phyloP scores from a whole-genome alignment of 2,329 filamentous ascomycete species.

The Clonostachys chloroleuca region DNA sequence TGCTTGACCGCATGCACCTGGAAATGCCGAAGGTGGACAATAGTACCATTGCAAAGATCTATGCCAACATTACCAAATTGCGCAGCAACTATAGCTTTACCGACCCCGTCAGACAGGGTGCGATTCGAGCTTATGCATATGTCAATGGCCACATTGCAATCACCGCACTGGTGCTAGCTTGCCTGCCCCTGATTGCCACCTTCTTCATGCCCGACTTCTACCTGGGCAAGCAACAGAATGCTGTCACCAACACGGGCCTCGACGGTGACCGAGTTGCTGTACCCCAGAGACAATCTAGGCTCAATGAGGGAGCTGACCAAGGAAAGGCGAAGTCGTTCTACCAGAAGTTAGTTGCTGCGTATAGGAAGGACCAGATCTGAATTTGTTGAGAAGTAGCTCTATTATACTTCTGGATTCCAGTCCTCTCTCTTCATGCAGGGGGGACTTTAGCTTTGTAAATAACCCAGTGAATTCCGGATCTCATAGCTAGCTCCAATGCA shows the following conservation, averaged over 20 bases:
- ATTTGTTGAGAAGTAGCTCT: too few species aligned
- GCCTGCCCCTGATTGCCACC: slow-evolving; percentile 23
- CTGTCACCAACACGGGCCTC: slow-evolving; percentile 22
- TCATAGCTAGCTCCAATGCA: too few species aligned
- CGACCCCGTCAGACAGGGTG: slow-evolving; percentile 25
- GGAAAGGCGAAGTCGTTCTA: slow-evolving; percentile 3
- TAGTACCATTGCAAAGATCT: slow-evolving; percentile 18
- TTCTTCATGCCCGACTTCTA: slow-evolving; percentile 36
- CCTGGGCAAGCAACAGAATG: slow-evolving; percentile 25
- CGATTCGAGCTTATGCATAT: slow-evolving; percentile 26
- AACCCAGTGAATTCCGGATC: too few species aligned
- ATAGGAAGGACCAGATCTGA: slow-evolving; percentile 3
- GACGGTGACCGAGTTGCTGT: slow-evolving; percentile 18
- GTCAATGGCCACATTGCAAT: slow-evolving; percentile 28
- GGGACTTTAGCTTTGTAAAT: too few species aligned
- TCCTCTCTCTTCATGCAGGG: too few species aligned
- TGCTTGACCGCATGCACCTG: slow-evolving; percentile 20
- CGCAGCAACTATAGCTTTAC: slow-evolving; percentile 21
- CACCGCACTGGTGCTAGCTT: slow-evolving; percentile 18
- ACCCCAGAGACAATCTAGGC: slow-evolving; percentile 1
- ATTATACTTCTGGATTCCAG: too few species aligned
- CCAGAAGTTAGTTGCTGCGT: slow-evolving; percentile 3
- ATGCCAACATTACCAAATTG: slow-evolving; percentile 25
- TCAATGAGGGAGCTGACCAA: neutral
- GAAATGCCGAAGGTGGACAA: slow-evolving; percentile 18